Conservation (phyloP, 2,329 filamentous ascomycete genomes). For the Colletotrichum coccodes region DNA sequence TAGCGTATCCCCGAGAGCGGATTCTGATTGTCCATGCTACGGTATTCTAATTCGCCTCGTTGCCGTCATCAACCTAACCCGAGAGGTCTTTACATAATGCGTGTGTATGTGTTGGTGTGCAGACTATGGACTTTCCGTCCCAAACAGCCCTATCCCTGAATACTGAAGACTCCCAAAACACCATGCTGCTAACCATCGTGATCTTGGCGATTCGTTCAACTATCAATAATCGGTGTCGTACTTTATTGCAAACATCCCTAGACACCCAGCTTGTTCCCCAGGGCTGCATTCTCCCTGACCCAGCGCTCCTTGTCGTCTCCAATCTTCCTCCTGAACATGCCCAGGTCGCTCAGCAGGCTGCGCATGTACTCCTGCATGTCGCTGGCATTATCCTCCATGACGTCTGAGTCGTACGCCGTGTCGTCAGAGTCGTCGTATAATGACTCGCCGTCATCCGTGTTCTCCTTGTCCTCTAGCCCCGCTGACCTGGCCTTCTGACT, state of each 20-base stretch:
- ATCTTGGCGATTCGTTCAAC: constrained; percentile 10
- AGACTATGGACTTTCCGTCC: constrained; percentile 8
- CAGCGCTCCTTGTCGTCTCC: constrained; percentile 82
- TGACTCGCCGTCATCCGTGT: constrained; percentile 68
- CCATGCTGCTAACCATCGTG: constrained; percentile 31
- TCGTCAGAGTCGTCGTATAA: constrained; percentile 53
- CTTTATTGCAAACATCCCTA: constrained; percentile 34
- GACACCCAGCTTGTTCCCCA: constrained; percentile 55
- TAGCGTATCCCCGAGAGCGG: not conserved
- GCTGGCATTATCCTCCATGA: constrained; percentile 63
- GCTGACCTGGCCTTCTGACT: constrained; percentile 23
- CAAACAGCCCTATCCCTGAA: constrained; percentile 10
- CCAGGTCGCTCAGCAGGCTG: constrained; percentile 82
- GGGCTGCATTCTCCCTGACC: constrained; percentile 66
- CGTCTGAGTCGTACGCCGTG: constrained; percentile 51
- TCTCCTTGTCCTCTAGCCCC: constrained; percentile 55
- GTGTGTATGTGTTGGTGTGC: not conserved
- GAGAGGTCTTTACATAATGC: not conserved
- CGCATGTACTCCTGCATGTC: constrained; percentile 88
- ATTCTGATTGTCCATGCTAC: not conserved
- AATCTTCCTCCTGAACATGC: constrained; percentile 85
- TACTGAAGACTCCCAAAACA: constrained; percentile 32
- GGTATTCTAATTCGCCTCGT: constrained; percentile 6
- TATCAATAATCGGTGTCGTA: not conserved
- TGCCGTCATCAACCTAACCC: constrained; percentile 5